phyloP scores from a whole-genome alignment of 345 rosid species.

The Rubroshorea leprosula region DNA sequence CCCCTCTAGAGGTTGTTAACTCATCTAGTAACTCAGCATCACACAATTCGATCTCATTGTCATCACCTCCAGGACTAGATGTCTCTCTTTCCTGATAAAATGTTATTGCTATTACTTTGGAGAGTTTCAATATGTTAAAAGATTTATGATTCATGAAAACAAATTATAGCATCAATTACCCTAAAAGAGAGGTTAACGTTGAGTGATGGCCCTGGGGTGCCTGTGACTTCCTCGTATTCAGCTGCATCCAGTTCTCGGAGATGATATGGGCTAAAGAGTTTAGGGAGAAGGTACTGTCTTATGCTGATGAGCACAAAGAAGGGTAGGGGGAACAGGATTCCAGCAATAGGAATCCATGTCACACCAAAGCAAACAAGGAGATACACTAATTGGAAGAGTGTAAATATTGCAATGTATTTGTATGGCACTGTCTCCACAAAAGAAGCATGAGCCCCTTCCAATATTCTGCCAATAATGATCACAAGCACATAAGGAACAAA shows the following conservation, averaged over 20 bases:
- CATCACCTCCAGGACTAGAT: conserved; percentile 13
- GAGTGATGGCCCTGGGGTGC: conserved; percentile 34
- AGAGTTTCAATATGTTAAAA: too few relatives aligned
- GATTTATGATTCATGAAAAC: background rate
- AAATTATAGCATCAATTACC: conserved; percentile 9
- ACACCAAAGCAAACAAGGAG: conserved; percentile 60
- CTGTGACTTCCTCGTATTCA: conserved; percentile 62
- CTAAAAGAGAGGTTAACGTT: conserved; percentile 26
- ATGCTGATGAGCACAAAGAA: conserved; percentile 67
- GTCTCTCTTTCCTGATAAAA: conserved; percentile 32
- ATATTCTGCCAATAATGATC: conserved; percentile 37
- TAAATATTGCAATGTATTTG: conserved; percentile 47
- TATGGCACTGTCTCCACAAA: conserved; percentile 62
- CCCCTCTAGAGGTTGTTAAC: conserved; percentile 76
- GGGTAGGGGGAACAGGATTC: conserved; percentile 72
- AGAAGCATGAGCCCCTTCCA: conserved; percentile 62
- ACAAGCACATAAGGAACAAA: too few relatives aligned
- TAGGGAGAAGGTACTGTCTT: conserved; percentile 63
- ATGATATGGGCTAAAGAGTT: conserved; percentile 35
- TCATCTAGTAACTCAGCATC: conserved; percentile 71
- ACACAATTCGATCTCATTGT: conserved; percentile 25
- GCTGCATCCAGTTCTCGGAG: conserved; percentile 70
- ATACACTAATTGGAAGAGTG: conserved; percentile 53
- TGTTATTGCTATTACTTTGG: background rate
- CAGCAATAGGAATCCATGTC: conserved; percentile 78